Percentiles rank a stretch among this genome's conserved stretches.
Conservation (phyloP, 306 rosid genomes). For the Vigna hirtella region DNA sequence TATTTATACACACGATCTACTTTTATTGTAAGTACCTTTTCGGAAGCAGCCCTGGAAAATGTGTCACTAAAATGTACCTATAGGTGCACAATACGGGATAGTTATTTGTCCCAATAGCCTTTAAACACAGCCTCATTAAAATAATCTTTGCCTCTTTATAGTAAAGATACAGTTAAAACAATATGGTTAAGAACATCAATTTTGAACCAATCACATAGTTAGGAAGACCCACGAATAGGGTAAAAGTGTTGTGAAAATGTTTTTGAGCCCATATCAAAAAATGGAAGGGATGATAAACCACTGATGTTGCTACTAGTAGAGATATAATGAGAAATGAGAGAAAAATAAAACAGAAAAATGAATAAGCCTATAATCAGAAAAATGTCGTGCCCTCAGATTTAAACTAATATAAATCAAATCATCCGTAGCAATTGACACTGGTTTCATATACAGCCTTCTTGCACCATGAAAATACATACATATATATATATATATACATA, state of each 20-base stretch:
- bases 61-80: too few species aligned
- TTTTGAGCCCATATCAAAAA: neutral
- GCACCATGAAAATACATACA: neutral
- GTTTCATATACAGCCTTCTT: neutral
- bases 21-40: too few species aligned
- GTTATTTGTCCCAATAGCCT: too few species aligned
- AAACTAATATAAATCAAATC: neutral
- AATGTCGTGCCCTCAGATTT: neutral
- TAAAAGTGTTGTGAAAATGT: neutral
- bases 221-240: neutral
- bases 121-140: too few species aligned
- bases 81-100: too few species aligned
- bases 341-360: neutral
- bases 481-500: neutral
- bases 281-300: neutral
- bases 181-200: too few species aligned
- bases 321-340: neutral
- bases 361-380: neutral
- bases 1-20: too few species aligned
- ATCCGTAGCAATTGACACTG: neutral
- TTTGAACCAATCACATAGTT: too few species aligned
- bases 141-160: too few species aligned
- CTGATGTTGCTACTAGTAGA: neutral
- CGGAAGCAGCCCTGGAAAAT: too few species aligned
- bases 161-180: too few species aligned